These are phyloP conservation scores for Pyrus hybrid DNA, from an alignment of 331 rosid species.

Conservation along the genomic window DNA sequence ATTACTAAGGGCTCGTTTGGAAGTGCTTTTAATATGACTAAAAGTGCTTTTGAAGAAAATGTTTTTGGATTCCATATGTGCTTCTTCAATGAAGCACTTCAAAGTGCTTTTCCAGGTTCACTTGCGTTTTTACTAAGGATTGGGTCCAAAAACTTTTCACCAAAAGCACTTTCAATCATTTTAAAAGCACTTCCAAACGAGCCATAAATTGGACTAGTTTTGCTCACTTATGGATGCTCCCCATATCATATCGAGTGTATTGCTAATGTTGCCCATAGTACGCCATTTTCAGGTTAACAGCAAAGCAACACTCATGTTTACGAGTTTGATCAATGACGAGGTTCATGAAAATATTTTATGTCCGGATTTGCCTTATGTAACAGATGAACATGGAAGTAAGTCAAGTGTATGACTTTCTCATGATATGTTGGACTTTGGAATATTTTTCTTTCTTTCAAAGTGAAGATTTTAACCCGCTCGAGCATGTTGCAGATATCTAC, in stretches of 20 bases:
- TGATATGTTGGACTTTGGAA: conserved; percentile 8
- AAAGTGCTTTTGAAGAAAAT: too few species aligned
- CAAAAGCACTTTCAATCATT: too few species aligned
- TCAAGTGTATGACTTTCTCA: conserved; percentile 18
- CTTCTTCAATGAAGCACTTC: too few species aligned
- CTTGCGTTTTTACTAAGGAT: neutral
- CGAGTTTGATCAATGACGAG: conserved; percentile 58
- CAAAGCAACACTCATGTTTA: conserved; percentile 81
- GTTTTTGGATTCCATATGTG: too few species aligned
- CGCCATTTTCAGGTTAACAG: conserved; percentile 64
- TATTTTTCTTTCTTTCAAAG: neutral
- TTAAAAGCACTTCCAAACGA: too few species aligned
- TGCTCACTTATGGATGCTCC: neutral
- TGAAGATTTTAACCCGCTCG: conserved; percentile 13
- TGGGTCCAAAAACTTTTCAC: too few species aligned
- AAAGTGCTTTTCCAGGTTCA: neutral
- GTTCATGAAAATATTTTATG: conserved; percentile 71
- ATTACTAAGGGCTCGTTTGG: neutral
- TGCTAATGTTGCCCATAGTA: conserved; percentile 30
- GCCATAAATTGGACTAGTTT: neutral
- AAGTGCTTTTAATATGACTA: too few species aligned
- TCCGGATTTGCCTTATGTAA: conserved; percentile 93
- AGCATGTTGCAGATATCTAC: conserved; percentile 60
- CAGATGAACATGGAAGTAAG: conserved; percentile 96
- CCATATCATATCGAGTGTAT: conserved; percentile 11